Evolutionary conservation across 208 protist genomes (phyloP), one percentile per base, ranked within the genome.

Genomic region (Trypanosoma cruzi): DNA sequence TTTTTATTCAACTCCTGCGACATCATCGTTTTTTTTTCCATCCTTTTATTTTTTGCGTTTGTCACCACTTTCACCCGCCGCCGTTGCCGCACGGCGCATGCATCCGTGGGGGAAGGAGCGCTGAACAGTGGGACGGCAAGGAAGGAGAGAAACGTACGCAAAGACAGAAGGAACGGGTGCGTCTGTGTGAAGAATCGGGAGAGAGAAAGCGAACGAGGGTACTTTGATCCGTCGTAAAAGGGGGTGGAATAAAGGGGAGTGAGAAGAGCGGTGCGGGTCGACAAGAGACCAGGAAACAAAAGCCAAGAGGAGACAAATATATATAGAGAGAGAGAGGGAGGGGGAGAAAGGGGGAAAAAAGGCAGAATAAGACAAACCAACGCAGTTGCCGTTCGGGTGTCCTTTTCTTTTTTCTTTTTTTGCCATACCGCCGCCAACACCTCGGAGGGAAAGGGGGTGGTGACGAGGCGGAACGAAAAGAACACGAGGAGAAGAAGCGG

Each of bases 121-220:
- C 28, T 44, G 40, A 44, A 68, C 55, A 68, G 44, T 16, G 29
- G n/a, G 48, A 22, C 18, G 62, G 16, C 29, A 48, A 42, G 29
- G 40, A 44, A 44, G 40, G 40, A 10, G 36, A 13, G 36, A 4
- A 44, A 44, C 10, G 3, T 44, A 7, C 40, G 8, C 13, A 16
- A 13, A 1, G 18, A 44, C 40, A 20, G 18, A 44, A 44, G 18
- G 40, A 44, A 69, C 18, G 22, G 49, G 32, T 28, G 64, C 34
- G 40, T 44, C 13, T 14, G 40, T 40, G 4, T n/a, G n/a, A n/a
- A 11, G 11, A 11, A 40, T 40, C 40, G 40, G 1, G 8, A 44
- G 40, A 44, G 8, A 4, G 40, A 44, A 44, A 44, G 40, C 10
- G 40, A 20, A 14, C 1, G 40, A 20, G 40, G 3, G 8, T 44